Base-by-base conservation (phyloP, 345 rosid genomes). In the Viola odorata region DNA sequence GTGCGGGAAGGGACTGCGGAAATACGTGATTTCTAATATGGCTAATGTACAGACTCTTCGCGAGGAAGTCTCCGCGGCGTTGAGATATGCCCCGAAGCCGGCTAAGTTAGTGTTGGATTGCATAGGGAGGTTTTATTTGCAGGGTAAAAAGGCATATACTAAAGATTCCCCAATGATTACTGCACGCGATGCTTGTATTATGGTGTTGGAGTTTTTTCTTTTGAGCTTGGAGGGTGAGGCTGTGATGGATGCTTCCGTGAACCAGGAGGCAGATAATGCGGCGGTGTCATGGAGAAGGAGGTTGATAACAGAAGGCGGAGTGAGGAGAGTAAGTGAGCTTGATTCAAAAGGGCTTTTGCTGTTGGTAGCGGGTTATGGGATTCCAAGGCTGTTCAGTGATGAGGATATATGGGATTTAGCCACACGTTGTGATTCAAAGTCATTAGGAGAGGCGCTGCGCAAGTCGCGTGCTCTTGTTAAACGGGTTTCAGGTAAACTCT, bases 291-390 rank as follows among this genome's bases (percentile, higher is more conserved):
- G 95, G 96, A 80, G 77, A 73, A 85, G 71, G 77, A 80, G 96
- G 71, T 68, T 88, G 68, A 41, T 78, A 13, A 13, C 13, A 55
- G 97, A 91, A 69, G 91, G 97, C 45, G 86, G 88, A 56, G 44
- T 85, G 47, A 45, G 63, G 45, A 73, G 49, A 13, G 91, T 88
- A 3, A 53, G 68, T 41, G 73, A 69, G 62, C 52, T 68, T 58
- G 97, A 91, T 65, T 86, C 92, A 8, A 77, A 82, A 66, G 96
- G 91, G 57, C 79, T 91, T 82, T 84, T 91, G 62, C 70, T 87
- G 16, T 69, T 84, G 1, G 49, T 87, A 53, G 82, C 86, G 61
- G 74, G 81, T 72, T 91, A 72, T 53, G 97, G 91, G 36, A 76
- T 91, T 61, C 96, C 97, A 0, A 65, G 55, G 2, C 64, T 11